These are phyloP conservation scores for Mortierella sp. DNA, from an alignment of 371 early-diverging fungal genomes.

Conservation along the genomic window DNA sequence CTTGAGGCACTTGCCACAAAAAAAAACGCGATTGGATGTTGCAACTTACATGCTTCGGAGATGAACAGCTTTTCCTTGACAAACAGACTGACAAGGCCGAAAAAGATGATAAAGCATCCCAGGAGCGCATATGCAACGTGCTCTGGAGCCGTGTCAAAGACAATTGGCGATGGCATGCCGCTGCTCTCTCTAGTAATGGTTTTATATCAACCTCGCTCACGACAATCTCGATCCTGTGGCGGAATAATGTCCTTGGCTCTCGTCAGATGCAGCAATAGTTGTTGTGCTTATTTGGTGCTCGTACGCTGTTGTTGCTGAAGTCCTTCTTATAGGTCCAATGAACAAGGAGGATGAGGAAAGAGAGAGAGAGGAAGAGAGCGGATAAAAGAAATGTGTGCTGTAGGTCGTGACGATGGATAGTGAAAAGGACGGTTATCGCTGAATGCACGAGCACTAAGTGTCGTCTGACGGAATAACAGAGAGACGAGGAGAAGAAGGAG, in stretches of 20 bases:
- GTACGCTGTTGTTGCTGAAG: not conserved
- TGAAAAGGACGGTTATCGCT: not conserved
- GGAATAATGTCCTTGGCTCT: not conserved
- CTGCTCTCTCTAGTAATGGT: not conserved
- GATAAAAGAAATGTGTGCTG: not conserved
- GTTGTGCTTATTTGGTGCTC: not conserved
- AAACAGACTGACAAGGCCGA: constrained; percentile 92
- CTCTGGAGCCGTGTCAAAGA: constrained; percentile 39
- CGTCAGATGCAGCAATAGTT: not conserved
- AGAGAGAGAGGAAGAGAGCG: not conserved
- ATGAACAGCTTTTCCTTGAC: constrained; percentile 92
- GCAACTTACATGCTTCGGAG: constrained; percentile 86
- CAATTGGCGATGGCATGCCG: constrained; percentile 13
- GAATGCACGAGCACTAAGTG: not conserved
- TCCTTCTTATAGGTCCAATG: not conserved
- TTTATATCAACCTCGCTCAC: not conserved
- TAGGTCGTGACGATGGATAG: not conserved
- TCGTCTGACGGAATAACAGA: not conserved
- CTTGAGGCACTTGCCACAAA: not conserved
- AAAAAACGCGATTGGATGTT: not conserved
- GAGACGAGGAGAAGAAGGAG: not conserved
- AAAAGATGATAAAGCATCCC: constrained; percentile 88
- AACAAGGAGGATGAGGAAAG: not conserved
- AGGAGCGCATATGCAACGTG: constrained; percentile 63
- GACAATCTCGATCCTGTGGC: not conserved